Conservation (phyloP, 2,329 filamentous ascomycete genomes). For the Cercospora brassicicola region DNA sequence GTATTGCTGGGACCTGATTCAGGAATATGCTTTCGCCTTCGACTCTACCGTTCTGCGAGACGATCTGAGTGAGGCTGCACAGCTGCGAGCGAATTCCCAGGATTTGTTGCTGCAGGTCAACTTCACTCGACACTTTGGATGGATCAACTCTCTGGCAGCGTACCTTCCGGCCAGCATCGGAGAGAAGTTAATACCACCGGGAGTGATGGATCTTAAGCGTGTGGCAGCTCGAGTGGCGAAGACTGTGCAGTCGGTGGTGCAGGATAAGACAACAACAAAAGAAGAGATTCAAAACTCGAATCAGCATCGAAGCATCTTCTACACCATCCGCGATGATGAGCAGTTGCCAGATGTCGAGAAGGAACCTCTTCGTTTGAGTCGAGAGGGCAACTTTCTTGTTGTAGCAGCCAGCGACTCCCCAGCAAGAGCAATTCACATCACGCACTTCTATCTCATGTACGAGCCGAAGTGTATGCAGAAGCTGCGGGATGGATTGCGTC, state of each 20-base stretch:
- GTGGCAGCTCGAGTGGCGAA: conserved; percentile 3
- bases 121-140: conserved; percentile 15
- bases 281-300: neutral
- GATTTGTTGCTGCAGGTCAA: conserved; percentile 14
- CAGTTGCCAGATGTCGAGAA: conserved; percentile 13
- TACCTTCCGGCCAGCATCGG: conserved; percentile 4
- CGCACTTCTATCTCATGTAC: conserved; percentile 15
- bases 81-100: conserved; percentile 7
- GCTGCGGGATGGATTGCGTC: conserved; percentile 8
- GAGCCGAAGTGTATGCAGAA: conserved; percentile 7
- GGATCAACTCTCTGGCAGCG: conserved; percentile 12
- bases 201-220: conserved; percentile 12
- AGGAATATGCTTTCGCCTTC: conserved; percentile 13
- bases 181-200: conserved; percentile 10
- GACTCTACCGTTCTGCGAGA: conserved; percentile 8
- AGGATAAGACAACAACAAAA: neutral
- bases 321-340: conserved; percentile 12
- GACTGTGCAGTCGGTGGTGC: conserved; percentile 11
- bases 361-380: conserved; percentile 11
- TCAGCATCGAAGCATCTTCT: conserved; percentile 14
- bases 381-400: conserved; percentile 14
- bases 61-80: conserved; percentile 4
- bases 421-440: conserved; percentile 7
- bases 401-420: conserved; percentile 15
- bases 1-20: conserved; percentile 16